These are phyloP conservation scores for Lavandula angustifolia DNA, from an alignment of 257 asterid genomes.

Conservation along the genomic window DNA sequence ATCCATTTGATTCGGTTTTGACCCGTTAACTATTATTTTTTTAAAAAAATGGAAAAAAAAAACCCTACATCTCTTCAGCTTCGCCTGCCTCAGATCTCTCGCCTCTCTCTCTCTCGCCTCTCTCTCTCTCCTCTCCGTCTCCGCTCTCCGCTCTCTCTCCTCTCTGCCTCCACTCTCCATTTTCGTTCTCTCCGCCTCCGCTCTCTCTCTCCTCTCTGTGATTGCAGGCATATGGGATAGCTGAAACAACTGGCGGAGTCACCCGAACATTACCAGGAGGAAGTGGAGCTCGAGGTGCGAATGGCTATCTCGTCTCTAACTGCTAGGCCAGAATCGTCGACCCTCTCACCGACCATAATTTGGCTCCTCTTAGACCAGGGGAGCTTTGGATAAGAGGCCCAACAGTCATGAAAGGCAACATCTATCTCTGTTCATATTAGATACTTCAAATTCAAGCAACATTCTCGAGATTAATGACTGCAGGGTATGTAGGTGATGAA, in stretches of 20 bases:
- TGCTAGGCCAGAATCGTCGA: slow-evolving; percentile 46
- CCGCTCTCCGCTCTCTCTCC: too few species aligned
- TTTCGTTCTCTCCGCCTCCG: too few species aligned
- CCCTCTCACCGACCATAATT: slow-evolving; percentile 35
- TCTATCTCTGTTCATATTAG: not conserved
- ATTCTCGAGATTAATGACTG: not conserved
- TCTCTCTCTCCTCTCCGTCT: too few species aligned
- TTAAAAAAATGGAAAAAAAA: too few species aligned
- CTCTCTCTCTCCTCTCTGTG: too few species aligned
- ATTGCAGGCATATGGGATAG: slow-evolving; percentile 47
- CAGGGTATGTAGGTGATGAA: slow-evolving; percentile 55
- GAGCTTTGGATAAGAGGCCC: slow-evolving; percentile 53
- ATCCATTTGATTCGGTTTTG: too few species aligned
- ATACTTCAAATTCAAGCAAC: not conserved
- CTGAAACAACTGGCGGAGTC: slow-evolving; percentile 47
- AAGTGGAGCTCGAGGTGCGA: slow-evolving; percentile 30
- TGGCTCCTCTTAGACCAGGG: slow-evolving; percentile 39
- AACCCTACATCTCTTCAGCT: too few species aligned
- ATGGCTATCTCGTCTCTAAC: slow-evolving; percentile 42
- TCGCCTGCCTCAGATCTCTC: too few species aligned
- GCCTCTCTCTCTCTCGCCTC: too few species aligned
- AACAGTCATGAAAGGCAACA: slow-evolving; percentile 44
- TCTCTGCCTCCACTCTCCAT: too few species aligned
- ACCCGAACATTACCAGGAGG: slow-evolving; percentile 33
- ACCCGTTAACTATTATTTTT: too few species aligned